These are phyloP conservation scores for Xylariaceae sp. DNA, from an alignment of 2,329 filamentous ascomycete species.

Conservation along the genomic window DNA sequence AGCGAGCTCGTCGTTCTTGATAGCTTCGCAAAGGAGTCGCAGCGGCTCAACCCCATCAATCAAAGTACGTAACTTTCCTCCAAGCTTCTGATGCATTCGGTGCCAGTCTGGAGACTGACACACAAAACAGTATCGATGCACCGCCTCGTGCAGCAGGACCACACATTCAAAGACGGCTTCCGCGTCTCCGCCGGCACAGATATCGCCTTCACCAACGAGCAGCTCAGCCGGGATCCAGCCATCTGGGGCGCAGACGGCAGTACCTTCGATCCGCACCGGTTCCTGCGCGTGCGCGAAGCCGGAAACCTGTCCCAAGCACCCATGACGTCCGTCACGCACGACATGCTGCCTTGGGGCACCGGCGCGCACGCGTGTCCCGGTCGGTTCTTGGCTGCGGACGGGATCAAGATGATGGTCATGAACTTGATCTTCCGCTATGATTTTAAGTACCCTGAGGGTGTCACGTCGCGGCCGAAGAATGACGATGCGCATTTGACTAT, in stretches of 20 bases:
- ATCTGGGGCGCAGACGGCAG: not conserved
- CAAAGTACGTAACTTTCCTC: not conserved
- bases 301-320: not conserved
- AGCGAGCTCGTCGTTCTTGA: not conserved
- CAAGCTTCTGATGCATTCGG: not conserved
- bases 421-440: not conserved
- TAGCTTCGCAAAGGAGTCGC: not conserved
- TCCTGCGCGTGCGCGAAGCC: not conserved
- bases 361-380: not conserved
- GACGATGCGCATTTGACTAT: not conserved
- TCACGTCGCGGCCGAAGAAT: not conserved
- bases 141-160: not conserved
- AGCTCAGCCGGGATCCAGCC: not conserved
- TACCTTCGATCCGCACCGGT: not conserved
- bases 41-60: not conserved
- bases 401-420: not conserved
- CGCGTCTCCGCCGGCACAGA: not conserved
- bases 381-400: not conserved
- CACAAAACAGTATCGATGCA: not conserved
- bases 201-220: not conserved
- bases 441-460: not conserved
- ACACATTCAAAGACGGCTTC: not conserved
- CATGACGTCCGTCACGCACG: not conserved
- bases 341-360: not conserved
- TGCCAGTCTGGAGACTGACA: not conserved